Base-by-base conservation (phyloP, 176 grass and related monocot genomes). In the Aegilops umbellulata region DNA sequence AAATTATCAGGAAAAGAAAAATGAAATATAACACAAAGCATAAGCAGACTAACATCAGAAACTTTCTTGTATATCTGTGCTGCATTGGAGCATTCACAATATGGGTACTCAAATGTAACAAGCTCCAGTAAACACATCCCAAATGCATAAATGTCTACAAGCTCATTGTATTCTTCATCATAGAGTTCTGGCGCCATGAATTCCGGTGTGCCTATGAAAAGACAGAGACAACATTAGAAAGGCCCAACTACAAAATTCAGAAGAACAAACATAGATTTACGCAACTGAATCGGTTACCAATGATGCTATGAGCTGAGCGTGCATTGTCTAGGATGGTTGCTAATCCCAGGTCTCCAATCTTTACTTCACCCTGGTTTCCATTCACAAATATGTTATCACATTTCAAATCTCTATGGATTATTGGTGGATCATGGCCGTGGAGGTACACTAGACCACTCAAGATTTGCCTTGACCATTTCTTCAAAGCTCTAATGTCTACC, bases 181-280 rank as follows among this genome's bases (percentile, higher is more conserved):
- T 95, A 95, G 25, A 95, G 93, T 57, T 95, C 90, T 3, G 93
- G 93, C 79, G 93, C 93, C 93, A 95, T 95, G 67, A 95, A 95
- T 83, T 95, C 93, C 0, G 93, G 93, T 71, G 93, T 95, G 55
- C 93, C 93, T 95, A 69, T 38, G 35, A 68, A 82, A 31, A 55
- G 77, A 25, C 38, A 76, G 4, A 62, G 58, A 12, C 42, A 65
- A 58, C 14, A 79, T 57, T 76, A 90, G 30, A 68, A 94, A 69
- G 16, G 35, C 24, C 2, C n/a, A 41, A 38, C 14, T 65, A 8
- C 3, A 14, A 14, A 78, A 23, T 55, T 36, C 25, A 27, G 22
- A 34, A 35, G 1, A 73, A 30, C 36, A n/a, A 49, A 38, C 9
- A 22, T 15, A 85, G 12, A 47, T 47, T 66, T 55, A 68, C 24